Evolutionary conservation across 1,284 basidiomycete species (phyloP).

Genomic region (Irpex lacteus): DNA sequence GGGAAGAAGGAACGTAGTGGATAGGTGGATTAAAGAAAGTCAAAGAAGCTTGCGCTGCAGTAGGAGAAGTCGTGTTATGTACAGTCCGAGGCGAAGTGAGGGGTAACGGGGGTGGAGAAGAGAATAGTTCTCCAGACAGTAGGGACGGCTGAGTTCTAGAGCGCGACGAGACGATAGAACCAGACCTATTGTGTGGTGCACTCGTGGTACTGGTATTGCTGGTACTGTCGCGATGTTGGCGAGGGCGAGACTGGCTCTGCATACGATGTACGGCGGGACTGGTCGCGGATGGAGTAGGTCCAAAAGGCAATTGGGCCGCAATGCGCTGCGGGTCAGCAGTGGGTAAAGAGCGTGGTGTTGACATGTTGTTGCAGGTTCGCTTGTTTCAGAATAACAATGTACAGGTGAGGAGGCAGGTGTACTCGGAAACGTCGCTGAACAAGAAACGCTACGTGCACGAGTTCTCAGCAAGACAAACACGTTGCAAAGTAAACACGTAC

Average conservation of each 20-base stretch:
- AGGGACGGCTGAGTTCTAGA: constrained; percentile 19
- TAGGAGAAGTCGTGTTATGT: constrained; percentile 52
- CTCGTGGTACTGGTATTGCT: constrained; percentile 15
- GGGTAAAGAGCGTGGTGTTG: constrained; percentile 32
- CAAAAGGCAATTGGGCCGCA: constrained; percentile 29
- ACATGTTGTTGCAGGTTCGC: constrained; percentile 20
- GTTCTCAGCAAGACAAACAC: background rate
- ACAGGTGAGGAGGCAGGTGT: constrained; percentile 21
- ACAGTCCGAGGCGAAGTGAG: constrained; percentile 24
- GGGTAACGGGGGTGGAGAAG: constrained; percentile 23
- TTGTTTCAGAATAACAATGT: constrained; percentile 13
- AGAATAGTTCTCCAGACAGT: constrained; percentile 19
- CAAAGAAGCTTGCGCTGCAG: constrained; percentile 70
- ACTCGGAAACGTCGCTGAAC: background rate
- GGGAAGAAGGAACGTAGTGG: constrained; percentile 39
- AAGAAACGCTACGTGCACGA: constrained; percentile 7
- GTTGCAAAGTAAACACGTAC: background rate
- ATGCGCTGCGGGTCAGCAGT: constrained; percentile 24
- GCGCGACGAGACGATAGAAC: constrained; percentile 24
- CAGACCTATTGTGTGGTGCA: constrained; percentile 21
- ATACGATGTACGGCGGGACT: constrained; percentile 17
- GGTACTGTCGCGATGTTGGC: constrained; percentile 17
- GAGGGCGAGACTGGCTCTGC: constrained; percentile 14
- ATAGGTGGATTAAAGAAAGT: constrained; percentile 72
- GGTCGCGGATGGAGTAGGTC: constrained; percentile 24